Percentiles rank a stretch among this genome's conserved stretches.
Evolutionary conservation across 805 yeast genomes (phyloP).

Genomic region (Clavispora fructus): DNA sequence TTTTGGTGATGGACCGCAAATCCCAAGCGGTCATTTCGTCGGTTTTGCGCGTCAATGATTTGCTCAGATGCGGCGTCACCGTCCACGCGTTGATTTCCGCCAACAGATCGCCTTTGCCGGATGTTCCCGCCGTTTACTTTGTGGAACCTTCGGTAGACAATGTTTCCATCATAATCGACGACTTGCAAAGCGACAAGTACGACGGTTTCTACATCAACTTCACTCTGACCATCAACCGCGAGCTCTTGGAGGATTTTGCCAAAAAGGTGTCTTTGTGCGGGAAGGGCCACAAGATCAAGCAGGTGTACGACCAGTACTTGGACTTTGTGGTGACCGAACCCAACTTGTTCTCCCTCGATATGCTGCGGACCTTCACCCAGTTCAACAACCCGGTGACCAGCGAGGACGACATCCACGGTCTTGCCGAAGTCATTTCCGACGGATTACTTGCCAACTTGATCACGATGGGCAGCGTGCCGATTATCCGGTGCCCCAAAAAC

Average conservation of each 20-base stretch:
- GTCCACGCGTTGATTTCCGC: slow-evolving; percentile 73
- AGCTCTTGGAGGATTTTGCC: slow-evolving; percentile 82
- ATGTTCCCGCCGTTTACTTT: slow-evolving; percentile 91
- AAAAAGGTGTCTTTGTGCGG: slow-evolving; percentile 70
- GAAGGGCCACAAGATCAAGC: slow-evolving; percentile 67
- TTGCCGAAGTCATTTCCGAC: slow-evolving; percentile 67
- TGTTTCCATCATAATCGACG: slow-evolving; percentile 62
- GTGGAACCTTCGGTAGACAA: slow-evolving; percentile 83
- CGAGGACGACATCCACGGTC: slow-evolving; percentile 65
- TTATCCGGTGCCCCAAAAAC: slow-evolving; percentile 84
- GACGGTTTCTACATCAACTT: slow-evolving; percentile 80
- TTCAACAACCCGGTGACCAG: slow-evolving; percentile 67
- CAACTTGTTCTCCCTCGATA: slow-evolving; percentile 74
- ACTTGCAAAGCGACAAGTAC: slow-evolving; percentile 69
- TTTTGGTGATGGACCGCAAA: slow-evolving; percentile 70
- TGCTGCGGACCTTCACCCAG: slow-evolving; percentile 57
- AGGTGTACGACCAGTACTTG: slow-evolving; percentile 90
- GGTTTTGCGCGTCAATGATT: slow-evolving; percentile 86
- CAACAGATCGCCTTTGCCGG: slow-evolving; percentile 79
- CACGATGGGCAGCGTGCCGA: slow-evolving; percentile 76
- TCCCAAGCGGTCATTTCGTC: slow-evolving; percentile 86
- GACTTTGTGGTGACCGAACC: slow-evolving; percentile 93
- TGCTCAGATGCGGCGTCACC: slow-evolving; percentile 86
- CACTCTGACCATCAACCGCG: slow-evolving; percentile 73
- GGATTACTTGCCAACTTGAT: slow-evolving; percentile 79